Conservation (phyloP, 1,284 basidiomycete species). For the Neonothopanus nambi region DNA sequence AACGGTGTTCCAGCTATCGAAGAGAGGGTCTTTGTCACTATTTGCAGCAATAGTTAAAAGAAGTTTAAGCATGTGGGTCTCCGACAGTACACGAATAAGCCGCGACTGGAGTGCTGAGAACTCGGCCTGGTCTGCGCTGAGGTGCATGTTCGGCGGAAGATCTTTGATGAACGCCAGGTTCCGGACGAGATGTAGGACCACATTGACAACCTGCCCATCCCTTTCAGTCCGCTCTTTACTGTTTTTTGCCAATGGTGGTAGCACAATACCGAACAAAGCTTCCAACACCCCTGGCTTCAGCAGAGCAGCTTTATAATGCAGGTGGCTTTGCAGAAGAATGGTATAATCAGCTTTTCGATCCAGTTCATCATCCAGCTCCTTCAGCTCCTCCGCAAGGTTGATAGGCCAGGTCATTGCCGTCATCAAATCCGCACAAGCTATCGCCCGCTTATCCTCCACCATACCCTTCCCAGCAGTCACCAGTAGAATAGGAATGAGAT, state of each 20-base stretch:
- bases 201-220: slow-evolving; percentile 84
- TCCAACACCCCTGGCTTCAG: slow-evolving; percentile 67
- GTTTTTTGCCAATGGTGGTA: slow-evolving; percentile 68
- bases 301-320: slow-evolving; percentile 84
- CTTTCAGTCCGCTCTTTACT: slow-evolving; percentile 69
- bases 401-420: slow-evolving; percentile 98
- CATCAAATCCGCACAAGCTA: slow-evolving; percentile 86
- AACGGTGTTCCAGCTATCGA: slow-evolving; percentile 84
- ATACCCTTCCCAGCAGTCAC: slow-evolving; percentile 76
- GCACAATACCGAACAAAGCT: slow-evolving; percentile 66
- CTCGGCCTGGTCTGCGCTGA: slow-evolving; percentile 75
- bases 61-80: slow-evolving; percentile 76
- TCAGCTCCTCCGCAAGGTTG: slow-evolving; percentile 88
- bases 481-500: slow-evolving; percentile 83
- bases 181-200: slow-evolving; percentile 87
- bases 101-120: slow-evolving; percentile 76
- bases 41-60: slow-evolving; percentile 84
- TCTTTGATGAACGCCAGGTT: slow-evolving; percentile 92
- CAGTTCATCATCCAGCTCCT: slow-evolving; percentile 80
- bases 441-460: slow-evolving; percentile 81
- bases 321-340: slow-evolving; percentile 74
- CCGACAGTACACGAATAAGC: slow-evolving; percentile 70
- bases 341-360: slow-evolving; percentile 86
- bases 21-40: slow-evolving; percentile 66
- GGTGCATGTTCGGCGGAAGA: slow-evolving; percentile 63